Evolutionary conservation across 495 filamentous ascomycete species (phyloP).

Genomic region (Xylaria acuta): DNA sequence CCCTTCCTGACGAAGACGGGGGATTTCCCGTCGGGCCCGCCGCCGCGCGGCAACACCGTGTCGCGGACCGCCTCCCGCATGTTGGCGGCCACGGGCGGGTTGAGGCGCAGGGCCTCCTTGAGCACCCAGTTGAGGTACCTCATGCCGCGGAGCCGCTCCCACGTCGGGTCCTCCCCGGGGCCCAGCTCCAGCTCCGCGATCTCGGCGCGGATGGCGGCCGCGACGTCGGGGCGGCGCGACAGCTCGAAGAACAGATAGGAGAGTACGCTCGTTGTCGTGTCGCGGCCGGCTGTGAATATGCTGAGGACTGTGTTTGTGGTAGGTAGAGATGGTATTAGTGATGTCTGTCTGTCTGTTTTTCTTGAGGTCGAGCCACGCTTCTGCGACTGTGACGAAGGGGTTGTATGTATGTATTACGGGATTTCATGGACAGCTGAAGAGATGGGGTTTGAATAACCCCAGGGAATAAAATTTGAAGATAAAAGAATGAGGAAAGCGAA

Average conservation of each 20-base stretch:
- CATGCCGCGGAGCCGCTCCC: conserved; percentile 55
- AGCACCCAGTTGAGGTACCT: conserved; percentile 58
- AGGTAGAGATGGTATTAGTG: background rate
- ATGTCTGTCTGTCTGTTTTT: background rate
- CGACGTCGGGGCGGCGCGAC: conserved; percentile 58
- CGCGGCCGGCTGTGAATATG: conserved; percentile 54
- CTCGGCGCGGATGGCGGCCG: conserved; percentile 54
- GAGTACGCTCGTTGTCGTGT: conserved; percentile 66
- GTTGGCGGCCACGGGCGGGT: conserved; percentile 66
- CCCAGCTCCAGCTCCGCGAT: conserved; percentile 47
- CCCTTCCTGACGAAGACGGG: conserved; percentile 56
- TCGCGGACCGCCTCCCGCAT: conserved; percentile 56
- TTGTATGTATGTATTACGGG: background rate
- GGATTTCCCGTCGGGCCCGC: conserved; percentile 50
- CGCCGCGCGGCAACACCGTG: conserved; percentile 51
- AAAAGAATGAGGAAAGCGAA: background rate
- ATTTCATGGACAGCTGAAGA: background rate
- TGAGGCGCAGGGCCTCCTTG: conserved; percentile 61
- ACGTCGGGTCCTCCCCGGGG: conserved; percentile 38
- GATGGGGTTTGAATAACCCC: background rate
- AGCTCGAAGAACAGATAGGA: conserved; percentile 68
- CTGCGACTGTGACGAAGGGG: background rate
- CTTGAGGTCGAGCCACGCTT: background rate
- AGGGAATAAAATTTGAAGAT: background rate
- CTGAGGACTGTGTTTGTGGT: conserved; percentile 20